phyloP scores from a whole-genome alignment of 106 monocot genomes.

The Platanthera zijinensis region DNA sequence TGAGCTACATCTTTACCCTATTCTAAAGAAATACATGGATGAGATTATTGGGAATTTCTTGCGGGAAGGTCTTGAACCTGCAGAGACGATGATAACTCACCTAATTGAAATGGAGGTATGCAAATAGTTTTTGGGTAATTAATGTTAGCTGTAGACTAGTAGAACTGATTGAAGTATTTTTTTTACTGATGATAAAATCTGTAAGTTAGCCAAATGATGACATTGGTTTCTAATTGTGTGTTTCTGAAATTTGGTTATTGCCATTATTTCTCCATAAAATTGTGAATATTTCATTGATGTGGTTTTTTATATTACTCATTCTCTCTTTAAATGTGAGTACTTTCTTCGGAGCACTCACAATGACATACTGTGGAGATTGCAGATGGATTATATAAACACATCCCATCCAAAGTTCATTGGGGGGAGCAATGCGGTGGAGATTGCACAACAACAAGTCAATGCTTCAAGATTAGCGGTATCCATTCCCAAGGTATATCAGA shows the following conservation, averaged over 20 bases:
- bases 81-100: slow-evolving; percentile 95
- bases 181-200: not conserved
- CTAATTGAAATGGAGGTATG: slow-evolving; percentile 98
- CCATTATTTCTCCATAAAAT: no score
- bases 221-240: not conserved
- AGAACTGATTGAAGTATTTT: no score
- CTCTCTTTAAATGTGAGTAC: not conserved
- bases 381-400: slow-evolving; percentile 99
- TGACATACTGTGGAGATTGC: slow-evolving; percentile 9
- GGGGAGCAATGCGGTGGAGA: slow-evolving; percentile 88
- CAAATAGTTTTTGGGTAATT: not conserved
- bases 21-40: slow-evolving; percentile 84
- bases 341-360: not conserved
- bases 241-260: no score
- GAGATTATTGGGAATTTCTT: slow-evolving; percentile 91
- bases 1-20: slow-evolving; percentile 89
- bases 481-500: slow-evolving; percentile 5
- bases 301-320: no score
- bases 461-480: slow-evolving; percentile 34
- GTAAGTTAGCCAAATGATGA: not conserved
- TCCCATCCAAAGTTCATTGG: slow-evolving; percentile 95
- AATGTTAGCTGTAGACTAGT: no score
- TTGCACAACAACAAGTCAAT: slow-evolving; percentile 84
- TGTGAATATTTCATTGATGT: no score
- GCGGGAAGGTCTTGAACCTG: slow-evolving; percentile 83